A percentile compares a stretch with the other conserved stretches of the same genome.
Evolutionary conservation across 2,329 filamentous ascomycete species (phyloP).

Genomic region (Pseudogymnoascus sp.): DNA sequence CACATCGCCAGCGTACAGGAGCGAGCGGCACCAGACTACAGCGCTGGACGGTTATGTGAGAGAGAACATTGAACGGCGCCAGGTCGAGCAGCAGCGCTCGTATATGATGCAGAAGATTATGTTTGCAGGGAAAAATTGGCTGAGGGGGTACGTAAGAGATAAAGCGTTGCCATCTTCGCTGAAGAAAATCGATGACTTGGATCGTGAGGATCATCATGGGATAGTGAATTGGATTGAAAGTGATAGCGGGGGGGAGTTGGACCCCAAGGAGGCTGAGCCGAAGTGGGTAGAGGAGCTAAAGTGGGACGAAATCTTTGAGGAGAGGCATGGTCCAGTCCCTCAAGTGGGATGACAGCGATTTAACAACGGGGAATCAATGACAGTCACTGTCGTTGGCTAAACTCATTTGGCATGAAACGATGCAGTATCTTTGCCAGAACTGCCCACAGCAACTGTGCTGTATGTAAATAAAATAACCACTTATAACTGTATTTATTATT

Average conservation of each 20-base stretch:
- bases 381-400: no score
- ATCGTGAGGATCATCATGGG: neutral
- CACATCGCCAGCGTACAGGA: neutral
- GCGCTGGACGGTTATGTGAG: conserved; percentile 15
- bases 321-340: neutral
- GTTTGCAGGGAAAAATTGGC: conserved; percentile 22
- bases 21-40: conserved; percentile 5
- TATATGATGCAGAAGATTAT: conserved; percentile 23
- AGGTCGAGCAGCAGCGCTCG: conserved; percentile 20
- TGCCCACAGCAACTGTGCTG: no score
- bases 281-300: neutral
- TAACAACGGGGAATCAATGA: no score
- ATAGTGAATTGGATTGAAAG: neutral
- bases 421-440: no score
- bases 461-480: neutral
- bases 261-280: neutral
- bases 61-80: conserved; percentile 23
- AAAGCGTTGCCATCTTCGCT: neutral
- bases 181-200: neutral
- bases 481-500: neutral
- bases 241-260: conserved; percentile 2
- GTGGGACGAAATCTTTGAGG: neutral
- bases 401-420: no score
- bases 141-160: conserved; percentile 21
- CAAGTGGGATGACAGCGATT: no score